phyloP scores from a whole-genome alignment of 1,284 basidiomycete genomes.

The Cryptococcus sp. region DNA sequence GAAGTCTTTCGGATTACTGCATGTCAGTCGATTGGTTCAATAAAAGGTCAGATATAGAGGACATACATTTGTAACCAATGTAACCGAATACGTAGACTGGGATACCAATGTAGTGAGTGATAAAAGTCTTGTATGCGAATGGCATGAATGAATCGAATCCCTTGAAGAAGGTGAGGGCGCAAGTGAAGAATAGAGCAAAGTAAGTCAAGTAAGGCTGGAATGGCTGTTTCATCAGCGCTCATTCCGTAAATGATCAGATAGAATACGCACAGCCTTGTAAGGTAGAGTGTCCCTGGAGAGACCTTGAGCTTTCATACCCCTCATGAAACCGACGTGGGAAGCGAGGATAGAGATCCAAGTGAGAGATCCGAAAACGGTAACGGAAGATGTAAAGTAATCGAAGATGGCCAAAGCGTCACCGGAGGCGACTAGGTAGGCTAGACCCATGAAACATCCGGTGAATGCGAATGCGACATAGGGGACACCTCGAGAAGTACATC shows the following conservation, averaged over 20 bases:
- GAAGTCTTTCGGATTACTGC: conserved; percentile 54
- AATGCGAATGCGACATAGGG: conserved; percentile 48
- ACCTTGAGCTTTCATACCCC: conserved; percentile 62
- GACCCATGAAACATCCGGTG: conserved; percentile 41
- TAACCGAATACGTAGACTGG: conserved; percentile 57
- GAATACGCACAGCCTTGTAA: conserved; percentile 54
- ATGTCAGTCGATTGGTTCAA: not conserved
- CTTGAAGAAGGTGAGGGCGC: conserved; percentile 63
- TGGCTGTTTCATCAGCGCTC: conserved; percentile 3
- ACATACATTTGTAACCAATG: conserved; percentile 55
- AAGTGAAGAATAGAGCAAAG: conserved; percentile 58
- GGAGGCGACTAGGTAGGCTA: conserved; percentile 37
- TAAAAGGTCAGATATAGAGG: not conserved
- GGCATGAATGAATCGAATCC: conserved; percentile 63
- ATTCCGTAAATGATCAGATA: conserved; percentile 4
- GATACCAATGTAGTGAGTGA: conserved; percentile 53
- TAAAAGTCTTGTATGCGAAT: conserved; percentile 57
- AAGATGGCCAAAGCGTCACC: conserved; percentile 53
- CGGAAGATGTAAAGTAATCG: conserved; percentile 64
- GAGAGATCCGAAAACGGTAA: conserved; percentile 64
- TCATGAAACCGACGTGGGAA: conserved; percentile 68
- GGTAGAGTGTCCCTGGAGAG: conserved; percentile 61
- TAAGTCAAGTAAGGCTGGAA: conserved; percentile 39
- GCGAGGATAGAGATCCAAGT: conserved; percentile 68
- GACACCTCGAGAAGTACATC: conserved; percentile 47